Base-by-base conservation (phyloP, 331 rosid genomes). In the Acacia pycnantha region DNA sequence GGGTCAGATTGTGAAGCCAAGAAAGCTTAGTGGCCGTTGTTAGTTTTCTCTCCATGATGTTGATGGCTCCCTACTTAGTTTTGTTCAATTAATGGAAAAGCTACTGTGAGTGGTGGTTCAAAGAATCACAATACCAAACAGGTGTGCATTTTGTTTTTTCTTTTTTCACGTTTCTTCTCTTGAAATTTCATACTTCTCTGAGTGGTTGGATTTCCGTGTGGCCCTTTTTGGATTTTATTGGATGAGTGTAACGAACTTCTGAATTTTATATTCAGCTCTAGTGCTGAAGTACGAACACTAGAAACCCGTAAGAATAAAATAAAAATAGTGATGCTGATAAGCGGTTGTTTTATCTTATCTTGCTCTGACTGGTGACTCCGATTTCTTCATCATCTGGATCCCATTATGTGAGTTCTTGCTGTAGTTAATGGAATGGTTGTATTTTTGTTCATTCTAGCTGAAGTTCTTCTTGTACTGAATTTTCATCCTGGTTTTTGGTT, bases 1-100 rank as follows among this genome's bases (percentile, higher is more conserved):
- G 90, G 87, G 90, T 88, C 88, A 77, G 62, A 37, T 62, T 78
- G 62, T 72, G 77, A 22, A 69, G 19, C 62, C 26, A 19, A 71
- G 70, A 73, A 69, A 64, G 58, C 74, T 80, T 53, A 85, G 80
- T 85, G 92, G 81, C 70, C 77, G 74, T 85, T 78, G 74, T 79
- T 88, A 53, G 79, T 83, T 83, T 80, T 80, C 79, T 5, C 81
- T 89, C 76, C 89, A 82, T 78, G 87, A 85, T 87, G 80, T 81
- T 78, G 92, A 83, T 86, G 76, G 27, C 76, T 73, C 26, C 59
- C 74, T 26, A 44, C 74, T n/a, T 16, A 29, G 24, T 56, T 70
- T 18, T 72, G 83, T 84, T 82, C 77, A 82, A 35, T 86, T 88
- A 82, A 73, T 82, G 85, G 80, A 74, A 21, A 78, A 73, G 35